Evolutionary conservation across 257 asterid species (phyloP).

Genomic region (Solanum clarkiae): DNA sequence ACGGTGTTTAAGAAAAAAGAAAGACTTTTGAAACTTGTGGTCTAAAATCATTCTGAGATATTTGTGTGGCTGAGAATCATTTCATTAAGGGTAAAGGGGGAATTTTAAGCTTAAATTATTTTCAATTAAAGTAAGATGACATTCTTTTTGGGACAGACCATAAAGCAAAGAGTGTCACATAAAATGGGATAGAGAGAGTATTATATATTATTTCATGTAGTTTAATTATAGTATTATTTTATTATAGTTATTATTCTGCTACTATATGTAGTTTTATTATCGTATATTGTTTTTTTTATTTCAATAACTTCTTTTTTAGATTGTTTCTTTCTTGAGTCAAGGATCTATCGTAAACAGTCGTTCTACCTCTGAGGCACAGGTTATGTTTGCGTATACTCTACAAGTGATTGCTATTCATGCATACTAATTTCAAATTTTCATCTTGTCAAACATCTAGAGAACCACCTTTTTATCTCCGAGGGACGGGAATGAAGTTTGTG

Average conservation of each 20-base stretch:
- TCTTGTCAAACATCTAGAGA: neutral
- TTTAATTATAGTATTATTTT: neutral
- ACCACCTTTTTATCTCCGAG: neutral
- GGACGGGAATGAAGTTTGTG: fast-evolving
- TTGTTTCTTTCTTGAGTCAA: neutral
- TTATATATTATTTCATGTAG: too few species aligned
- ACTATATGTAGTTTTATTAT: neutral
- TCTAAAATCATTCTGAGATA: too few species aligned
- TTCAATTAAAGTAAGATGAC: too few species aligned
- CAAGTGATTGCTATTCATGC: neutral
- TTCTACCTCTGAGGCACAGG: neutral
- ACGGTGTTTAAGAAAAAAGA: too few species aligned
- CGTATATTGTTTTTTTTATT: neutral
- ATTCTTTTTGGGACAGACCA: too few species aligned
- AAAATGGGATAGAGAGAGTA: neutral
- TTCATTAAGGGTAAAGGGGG: too few species aligned
- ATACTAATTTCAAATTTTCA: neutral
- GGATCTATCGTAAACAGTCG: fast-evolving
- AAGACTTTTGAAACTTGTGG: too few species aligned
- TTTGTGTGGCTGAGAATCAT: too few species aligned
- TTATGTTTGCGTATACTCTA: neutral
- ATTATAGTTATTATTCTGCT: fast-evolving
- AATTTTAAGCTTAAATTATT: too few species aligned
- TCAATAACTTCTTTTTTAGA: neutral
- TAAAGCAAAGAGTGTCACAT: too few species aligned